Evolutionary conservation across 2,329 filamentous ascomycete species (phyloP), one percentile per base, ranked within the genome.

Genomic region (Piedraia hortae): DNA sequence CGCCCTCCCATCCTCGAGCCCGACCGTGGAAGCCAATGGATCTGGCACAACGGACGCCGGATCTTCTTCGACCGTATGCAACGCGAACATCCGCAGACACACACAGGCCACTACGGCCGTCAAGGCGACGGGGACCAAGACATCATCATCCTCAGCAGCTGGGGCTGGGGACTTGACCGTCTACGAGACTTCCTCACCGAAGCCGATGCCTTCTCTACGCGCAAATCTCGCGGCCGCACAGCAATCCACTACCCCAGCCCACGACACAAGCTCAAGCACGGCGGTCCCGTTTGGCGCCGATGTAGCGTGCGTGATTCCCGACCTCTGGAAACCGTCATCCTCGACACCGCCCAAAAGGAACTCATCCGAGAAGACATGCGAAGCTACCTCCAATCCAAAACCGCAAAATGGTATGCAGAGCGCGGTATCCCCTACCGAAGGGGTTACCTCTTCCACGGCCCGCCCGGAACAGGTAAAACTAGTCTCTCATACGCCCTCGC

Each of bases 361-460:
- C 51, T 54, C 14, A 53, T 82, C 3, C 45, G 80, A 6, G 48
- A 50, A 12, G 74, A 85, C 34, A 67, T 82, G 35, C 72, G 73
- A 31, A 71, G 78, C 33, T 82, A 75, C 30, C 51, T 85, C 0
- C 62, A 75, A 24, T 70, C 72, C 0, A 48, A 54, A 1, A 73
- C 64, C 0, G 59, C 63, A 1, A 54, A 64, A n/a, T 89, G 75
- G 74, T 89, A 90, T 39, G 56, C 67, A 0, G 70, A 74, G 32
- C 59, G 75, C 4, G 77, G 77, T 1, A 82, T 89, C 14, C 77
- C 78, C 0, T 88, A 88, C 40, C 61, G 77, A 8, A 58, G 77
- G 4, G 78, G 77, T 0, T 89, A 85, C 36, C 57, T 89, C 0
- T 62, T 89, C 9, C 54, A 80, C 31, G 77, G 77, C 0, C 73